Evolutionary conservation across 2,329 filamentous ascomycete species (phyloP), one percentile per base, ranked within the genome.

Genomic region (Colletotrichum plurivorum): DNA sequence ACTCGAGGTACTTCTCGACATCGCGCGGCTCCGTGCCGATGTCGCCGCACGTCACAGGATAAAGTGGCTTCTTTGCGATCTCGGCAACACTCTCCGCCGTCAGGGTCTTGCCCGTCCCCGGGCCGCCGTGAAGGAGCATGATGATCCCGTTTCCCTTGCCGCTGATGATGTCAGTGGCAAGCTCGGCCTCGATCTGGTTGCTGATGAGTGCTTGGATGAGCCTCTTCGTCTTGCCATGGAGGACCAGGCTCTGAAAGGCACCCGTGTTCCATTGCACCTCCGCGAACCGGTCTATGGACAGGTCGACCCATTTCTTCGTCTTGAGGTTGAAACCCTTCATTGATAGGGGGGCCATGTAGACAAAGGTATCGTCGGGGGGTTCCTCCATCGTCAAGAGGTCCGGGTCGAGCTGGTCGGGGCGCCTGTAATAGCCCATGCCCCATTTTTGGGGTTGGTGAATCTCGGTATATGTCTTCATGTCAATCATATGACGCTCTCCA

Each of bases 141-240:
- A 63, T 49, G 10, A 64, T 55, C 2, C 66, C 66, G 10, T 68
- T 51, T 10, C 65, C 65, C 36, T 68, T 68, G 8, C 59, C 53
- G 5, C 25, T 12, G 25, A 68, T 51, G 3, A 68, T 69, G 72
- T 85, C 83, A 75, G 86, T 84, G 12, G 71, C 75, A 36, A 79
- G 74, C 57, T 82, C 80, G 59, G 83, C 48, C 4, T 59, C 20
- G 13, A 59, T 78, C 75, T 86, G 84, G 10, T 80, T 81, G 74
- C 85, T 78, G 1, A 83, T 84, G 49, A 87, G 84, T 1, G 84
- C 83, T 5, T 82, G 78, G 69, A 87, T 81, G 7, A 87, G 77
- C 45, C 86, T 82, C 75, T 87, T 88, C 62, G 85, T 79, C 27
- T 83, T 82, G 0, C 79, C 70, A 1, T 83, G 82, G 25, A 88